Percentiles rank a stretch among this genome's conserved stretches.
Conservation (phyloP, 768 basidiomycete species). For the Macrolepiota dolichaula region DNA sequence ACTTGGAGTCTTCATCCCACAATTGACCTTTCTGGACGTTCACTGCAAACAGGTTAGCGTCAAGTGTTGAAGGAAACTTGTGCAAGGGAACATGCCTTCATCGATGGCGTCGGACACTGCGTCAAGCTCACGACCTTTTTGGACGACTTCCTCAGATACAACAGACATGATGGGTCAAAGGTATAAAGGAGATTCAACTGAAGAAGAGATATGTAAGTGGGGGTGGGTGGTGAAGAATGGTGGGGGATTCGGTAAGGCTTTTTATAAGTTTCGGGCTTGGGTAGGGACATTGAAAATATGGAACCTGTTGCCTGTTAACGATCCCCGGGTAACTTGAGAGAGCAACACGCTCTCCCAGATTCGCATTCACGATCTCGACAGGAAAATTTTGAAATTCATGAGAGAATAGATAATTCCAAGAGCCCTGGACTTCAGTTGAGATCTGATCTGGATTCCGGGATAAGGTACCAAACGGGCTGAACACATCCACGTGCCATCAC, state of each 20-base stretch:
- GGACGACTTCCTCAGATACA: conserved; percentile 14
- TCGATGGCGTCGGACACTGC: conserved; percentile 46
- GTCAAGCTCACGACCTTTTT: conserved; percentile 35
- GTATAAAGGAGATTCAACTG: background rate
- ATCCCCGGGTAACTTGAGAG: background rate
- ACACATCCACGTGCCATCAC: conserved; percentile 3
- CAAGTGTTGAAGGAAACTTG: background rate
- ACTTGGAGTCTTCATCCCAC: conserved; percentile 54
- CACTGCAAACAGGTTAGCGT: conserved; percentile 35
- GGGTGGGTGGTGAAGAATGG: background rate
- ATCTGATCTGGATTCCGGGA: background rate
- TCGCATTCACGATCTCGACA: background rate
- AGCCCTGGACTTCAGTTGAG: background rate
- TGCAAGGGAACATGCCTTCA: conserved; percentile 29
- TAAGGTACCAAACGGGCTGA: background rate
- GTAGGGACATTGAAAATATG: background rate
- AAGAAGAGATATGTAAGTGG: background rate
- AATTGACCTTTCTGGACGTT: conserved; percentile 63
- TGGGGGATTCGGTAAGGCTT: background rate
- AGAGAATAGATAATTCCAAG: background rate
- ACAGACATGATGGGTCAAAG: conserved; percentile 21
- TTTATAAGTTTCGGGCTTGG: background rate
- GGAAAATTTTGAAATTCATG: background rate
- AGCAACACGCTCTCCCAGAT: background rate
- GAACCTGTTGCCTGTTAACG: background rate